A percentile compares a stretch with the other conserved stretches of the same genome.
Conservation (phyloP, 129 eudicot species). For the Chrysanthemum makinoi region DNA sequence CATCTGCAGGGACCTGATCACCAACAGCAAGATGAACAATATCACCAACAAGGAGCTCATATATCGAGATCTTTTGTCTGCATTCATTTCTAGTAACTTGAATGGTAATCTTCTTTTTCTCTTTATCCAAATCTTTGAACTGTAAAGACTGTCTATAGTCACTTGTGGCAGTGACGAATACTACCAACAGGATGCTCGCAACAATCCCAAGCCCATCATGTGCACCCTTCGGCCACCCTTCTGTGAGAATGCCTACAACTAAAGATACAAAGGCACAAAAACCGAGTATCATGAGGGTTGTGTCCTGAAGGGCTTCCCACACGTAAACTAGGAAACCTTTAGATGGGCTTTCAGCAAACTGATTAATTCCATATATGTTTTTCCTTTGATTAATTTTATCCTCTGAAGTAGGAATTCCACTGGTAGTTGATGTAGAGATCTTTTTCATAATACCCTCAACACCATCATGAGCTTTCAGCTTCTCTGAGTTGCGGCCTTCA, state of each 20-base stretch:
- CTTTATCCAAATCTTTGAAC: slow-evolving; percentile 88
- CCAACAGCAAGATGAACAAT: slow-evolving; percentile 91
- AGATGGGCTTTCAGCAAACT: slow-evolving; percentile 71
- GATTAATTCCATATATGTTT: slow-evolving; percentile 69
- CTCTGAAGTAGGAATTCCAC: slow-evolving; percentile 63
- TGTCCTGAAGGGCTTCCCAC: slow-evolving; percentile 97
- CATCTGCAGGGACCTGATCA: slow-evolving; percentile 96
- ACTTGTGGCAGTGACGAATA: slow-evolving; percentile 90
- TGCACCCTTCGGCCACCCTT: slow-evolving; percentile 98
- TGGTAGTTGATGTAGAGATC: slow-evolving; percentile 52
- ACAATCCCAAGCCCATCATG: slow-evolving; percentile 97
- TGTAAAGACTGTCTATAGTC: slow-evolving; percentile 92
- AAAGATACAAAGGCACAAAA: slow-evolving; percentile 81
- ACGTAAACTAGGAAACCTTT: slow-evolving; percentile 82
- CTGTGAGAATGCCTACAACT: slow-evolving; percentile 70
- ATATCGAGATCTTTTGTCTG: slow-evolving; percentile 87
- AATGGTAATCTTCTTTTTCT: slow-evolving; percentile 79
- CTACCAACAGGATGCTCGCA: slow-evolving; percentile 85
- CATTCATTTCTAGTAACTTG: slow-evolving; percentile 85
- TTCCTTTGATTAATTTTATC: slow-evolving; percentile 49
- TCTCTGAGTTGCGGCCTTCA: slow-evolving; percentile 67
- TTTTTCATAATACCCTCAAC: slow-evolving; percentile 73
- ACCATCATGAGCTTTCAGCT: slow-evolving; percentile 77
- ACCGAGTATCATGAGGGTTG: slow-evolving; percentile 87
- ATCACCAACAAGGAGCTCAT: slow-evolving; percentile 81